Evolutionary conservation across 495 filamentous ascomycete species (phyloP), one percentile per base, ranked within the genome.

Genomic region (Eremomyces bilateralis): DNA sequence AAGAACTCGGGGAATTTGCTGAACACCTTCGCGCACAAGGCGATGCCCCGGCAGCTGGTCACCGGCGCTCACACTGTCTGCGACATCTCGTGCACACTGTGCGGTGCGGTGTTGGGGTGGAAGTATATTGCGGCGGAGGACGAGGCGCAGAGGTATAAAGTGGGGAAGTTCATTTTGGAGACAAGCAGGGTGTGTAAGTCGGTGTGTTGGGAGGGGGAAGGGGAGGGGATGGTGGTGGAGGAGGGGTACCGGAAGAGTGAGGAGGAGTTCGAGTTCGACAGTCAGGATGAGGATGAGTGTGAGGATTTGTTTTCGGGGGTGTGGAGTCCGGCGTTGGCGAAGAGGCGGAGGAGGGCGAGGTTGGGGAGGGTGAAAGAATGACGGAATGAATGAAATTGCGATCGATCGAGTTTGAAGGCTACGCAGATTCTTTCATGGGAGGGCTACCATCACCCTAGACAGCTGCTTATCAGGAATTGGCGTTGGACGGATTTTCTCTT

Each of bases 121-220:
- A 93, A 93, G 53, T 95, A 95, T 50, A 64, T 93, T 34, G 70
- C 70, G 29, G 85, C 85, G 0, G 72, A 76, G 35, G 78, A 93
- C 46, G 62, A 73, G 41, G 62, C 60, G 25, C 85, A 95, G 52
- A 64, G 66, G 35, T 95, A 95, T 56, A 95, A 95, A 52, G 72
- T 94, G 20, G 85, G 85, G 20, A 93, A 91, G 52, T 93, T 84
- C 45, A 93, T 95, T n/a, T 52, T 95, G 22, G 85, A 95, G 58
- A 82, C 75, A 21, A 72, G 72, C 50, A 62, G 76, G 40, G 73
- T 82, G 17, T 69, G 67, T 15, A 52, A 62, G 3, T 65, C 60
- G 31, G 59, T 64, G n/a, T 62, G 60, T 35, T 90, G 77, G 78
- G 80, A 90, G 47, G 63, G 68, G 21, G 30, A 32, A 24, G 33